A percentile compares a stretch with the other conserved stretches of the same genome.
phyloP scores from a whole-genome alignment of 164 flowering plant genomes.

The Aristolochia contorta region DNA sequence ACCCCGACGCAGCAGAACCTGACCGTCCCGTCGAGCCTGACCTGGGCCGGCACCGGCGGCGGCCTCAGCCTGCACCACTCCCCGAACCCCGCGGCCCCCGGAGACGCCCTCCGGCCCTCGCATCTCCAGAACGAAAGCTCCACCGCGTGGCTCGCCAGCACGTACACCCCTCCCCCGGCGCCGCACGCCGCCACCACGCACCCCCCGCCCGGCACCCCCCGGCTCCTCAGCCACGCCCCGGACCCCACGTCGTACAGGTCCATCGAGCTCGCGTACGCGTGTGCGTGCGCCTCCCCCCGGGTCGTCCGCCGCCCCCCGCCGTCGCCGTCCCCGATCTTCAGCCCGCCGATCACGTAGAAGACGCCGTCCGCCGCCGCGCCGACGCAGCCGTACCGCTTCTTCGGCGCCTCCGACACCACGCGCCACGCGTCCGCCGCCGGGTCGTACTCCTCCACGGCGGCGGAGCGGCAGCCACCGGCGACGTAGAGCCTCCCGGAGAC shows the following conservation, averaged over 20 bases:
- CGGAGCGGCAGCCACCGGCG: constrained; percentile 55
- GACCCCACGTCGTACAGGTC: constrained; percentile 69
- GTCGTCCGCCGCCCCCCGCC: constrained; percentile 13
- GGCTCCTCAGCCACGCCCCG: constrained; percentile 62
- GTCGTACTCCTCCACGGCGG: constrained; percentile 76
- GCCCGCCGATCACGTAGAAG: constrained; percentile 76
- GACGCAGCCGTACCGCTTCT: constrained; percentile 69
- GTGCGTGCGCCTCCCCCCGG: constrained; percentile 37
- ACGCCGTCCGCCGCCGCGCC: constrained; percentile 75
- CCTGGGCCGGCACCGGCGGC: constrained; percentile 70
- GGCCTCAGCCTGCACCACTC: constrained; percentile 64
- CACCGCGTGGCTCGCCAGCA: constrained; percentile 77
- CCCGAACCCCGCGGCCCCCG: constrained; percentile 34
- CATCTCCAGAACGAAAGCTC: constrained; percentile 85
- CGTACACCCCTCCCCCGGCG: constrained; percentile 44
- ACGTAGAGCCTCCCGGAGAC: constrained; percentile 55
- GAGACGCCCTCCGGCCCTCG: constrained; percentile 40
- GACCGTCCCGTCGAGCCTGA: constrained; percentile 54
- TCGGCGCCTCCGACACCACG: constrained; percentile 47
- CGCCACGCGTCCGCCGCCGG: constrained; percentile 53
- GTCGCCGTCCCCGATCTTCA: constrained; percentile 39
- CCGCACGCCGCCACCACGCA: constrained; percentile 88
- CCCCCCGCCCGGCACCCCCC: constrained; percentile 78
- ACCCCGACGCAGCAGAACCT: constrained; percentile 70
- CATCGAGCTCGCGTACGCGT: constrained; percentile 71